Evolutionary conservation across 2,329 filamentous ascomycete species (phyloP).

Genomic region (Alternaria incomplexa): DNA sequence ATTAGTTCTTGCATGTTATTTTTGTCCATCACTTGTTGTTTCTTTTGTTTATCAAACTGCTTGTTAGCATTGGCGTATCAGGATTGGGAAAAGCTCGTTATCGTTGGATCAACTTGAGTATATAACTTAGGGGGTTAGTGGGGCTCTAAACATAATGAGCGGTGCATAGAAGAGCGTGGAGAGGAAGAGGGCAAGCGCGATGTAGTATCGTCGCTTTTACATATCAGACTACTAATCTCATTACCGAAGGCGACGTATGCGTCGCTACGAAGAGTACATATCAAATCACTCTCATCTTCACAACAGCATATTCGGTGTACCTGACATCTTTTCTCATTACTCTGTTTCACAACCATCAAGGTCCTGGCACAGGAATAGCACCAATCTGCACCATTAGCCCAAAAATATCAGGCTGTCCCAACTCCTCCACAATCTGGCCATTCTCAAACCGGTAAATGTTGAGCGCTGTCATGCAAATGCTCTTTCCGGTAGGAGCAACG

Average conservation of each 20-base stretch:
- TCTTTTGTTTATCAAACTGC: not conserved
- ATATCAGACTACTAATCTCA: slow-evolving; percentile 1
- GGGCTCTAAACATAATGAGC: not conserved
- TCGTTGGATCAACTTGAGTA: slow-evolving; percentile 5
- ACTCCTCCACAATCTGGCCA: not conserved
- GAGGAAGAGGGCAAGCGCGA: not conserved
- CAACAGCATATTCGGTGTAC: not conserved
- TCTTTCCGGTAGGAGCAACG: not conserved
- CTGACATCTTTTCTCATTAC: not conserved
- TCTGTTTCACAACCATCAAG: not conserved
- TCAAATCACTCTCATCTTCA: not conserved
- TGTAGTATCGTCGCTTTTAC: not conserved
- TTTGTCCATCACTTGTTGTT: slow-evolving; percentile 3
- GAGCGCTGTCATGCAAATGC: not conserved
- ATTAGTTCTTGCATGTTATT: not conserved
- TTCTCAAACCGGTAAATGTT: not conserved
- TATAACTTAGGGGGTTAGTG: not conserved
- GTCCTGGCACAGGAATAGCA: not conserved
- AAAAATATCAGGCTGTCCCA: not conserved
- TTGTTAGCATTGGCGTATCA: slow-evolving; percentile 13
- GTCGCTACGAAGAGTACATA: not conserved
- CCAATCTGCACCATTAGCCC: not conserved
- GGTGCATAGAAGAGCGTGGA: not conserved
- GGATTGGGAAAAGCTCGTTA: slow-evolving; percentile 8
- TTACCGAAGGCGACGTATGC: not conserved